Conservation (phyloP, 2,329 filamentous ascomycete genomes). For the Rhinocladiella mackenziei region DNA sequence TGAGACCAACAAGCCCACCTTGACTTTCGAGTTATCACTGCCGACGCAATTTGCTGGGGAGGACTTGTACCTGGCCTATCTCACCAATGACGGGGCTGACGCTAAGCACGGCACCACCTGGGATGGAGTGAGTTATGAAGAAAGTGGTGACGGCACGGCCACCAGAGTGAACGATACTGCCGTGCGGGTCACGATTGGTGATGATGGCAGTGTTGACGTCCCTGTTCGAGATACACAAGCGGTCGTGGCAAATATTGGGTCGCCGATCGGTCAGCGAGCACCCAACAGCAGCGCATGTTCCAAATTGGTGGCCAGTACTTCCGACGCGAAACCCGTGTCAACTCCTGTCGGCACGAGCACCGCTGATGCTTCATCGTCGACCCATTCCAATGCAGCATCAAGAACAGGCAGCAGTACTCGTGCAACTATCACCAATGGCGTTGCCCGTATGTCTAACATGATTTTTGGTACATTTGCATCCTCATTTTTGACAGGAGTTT, state of each 20-base stretch:
- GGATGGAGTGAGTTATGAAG: conserved; percentile 48
- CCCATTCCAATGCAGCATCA: conserved; percentile 19
- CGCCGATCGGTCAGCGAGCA: conserved; percentile 18
- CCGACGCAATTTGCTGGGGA: conserved; percentile 39
- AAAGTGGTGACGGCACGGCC: conserved; percentile 41
- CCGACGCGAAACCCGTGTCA: conserved; percentile 17
- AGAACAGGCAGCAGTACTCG: conserved; percentile 17
- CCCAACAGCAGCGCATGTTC: conserved; percentile 24
- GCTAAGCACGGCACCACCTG: conserved; percentile 42
- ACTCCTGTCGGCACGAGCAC: conserved; percentile 20
- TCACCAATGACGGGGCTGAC: conserved; percentile 47
- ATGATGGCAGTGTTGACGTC: conserved; percentile 36
- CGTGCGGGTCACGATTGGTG: conserved; percentile 33
- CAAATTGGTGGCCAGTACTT: conserved; percentile 18
- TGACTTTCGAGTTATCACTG: conserved; percentile 43
- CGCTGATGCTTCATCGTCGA: conserved; percentile 18
- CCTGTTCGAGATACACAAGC: conserved; percentile 46
- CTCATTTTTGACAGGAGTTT: conserved; percentile 17
- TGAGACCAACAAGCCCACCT: conserved; percentile 36
- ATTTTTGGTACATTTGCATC: conserved; percentile 20
- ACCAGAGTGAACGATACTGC: conserved; percentile 35
- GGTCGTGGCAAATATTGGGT: conserved; percentile 45
- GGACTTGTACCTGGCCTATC: conserved; percentile 45
- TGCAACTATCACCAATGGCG: conserved; percentile 23
- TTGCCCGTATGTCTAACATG: conserved; percentile 21